Base-by-base conservation (phyloP, 768 basidiomycete genomes). In the Tylopilus vinaceipallidus region DNA sequence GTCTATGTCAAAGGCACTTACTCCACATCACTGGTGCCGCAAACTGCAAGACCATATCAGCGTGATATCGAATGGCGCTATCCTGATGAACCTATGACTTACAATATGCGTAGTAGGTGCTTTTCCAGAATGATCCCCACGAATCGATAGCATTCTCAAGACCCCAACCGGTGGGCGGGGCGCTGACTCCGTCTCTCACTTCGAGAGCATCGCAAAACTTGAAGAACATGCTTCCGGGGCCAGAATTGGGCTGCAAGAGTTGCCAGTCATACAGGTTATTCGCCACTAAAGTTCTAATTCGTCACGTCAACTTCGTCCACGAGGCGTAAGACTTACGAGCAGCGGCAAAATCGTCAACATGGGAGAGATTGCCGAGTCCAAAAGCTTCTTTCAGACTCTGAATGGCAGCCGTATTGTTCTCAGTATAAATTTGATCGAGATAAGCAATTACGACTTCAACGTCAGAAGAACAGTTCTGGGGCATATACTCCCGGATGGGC, bases 381-480 rank as follows among this genome's bases (percentile, higher is more conserved):
- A 83, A 89, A 12, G 69, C 55, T 14, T 76, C 71, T 62, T 88
- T 84, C 52, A 88, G 64, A 19, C 56, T 58, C 47, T 80, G 65
- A 30, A 86, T 82, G 12, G 79, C 77, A 24, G 66, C 62, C 6
- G 62, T 47, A 52, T 82, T 70, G 1, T 71, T 71, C 4, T 69
- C 69, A 0, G 67, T 64, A 56, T 86, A 81, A 5, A 81, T 78
- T 45, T 73, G 43, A 58, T 88, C 87, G 33, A 88, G 68, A 55
- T 85, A 75, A 5, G 75, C 59, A 46, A 88, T 75, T 13, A 83
- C 84, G 5, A 75, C 76, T 62, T 85, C 70, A 26, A 88, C 75
- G 58, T 90, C 88, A 0, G 83, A 77, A 8, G 85, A 87, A 67
- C 88, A 90, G 64, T 90, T 89, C 54, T 56, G 55, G 2, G 86